Evolutionary conservation across 73 alveolate species (phyloP), one percentile per base, ranked within the genome.

Genomic region (Tetrahymena thermophila): DNA sequence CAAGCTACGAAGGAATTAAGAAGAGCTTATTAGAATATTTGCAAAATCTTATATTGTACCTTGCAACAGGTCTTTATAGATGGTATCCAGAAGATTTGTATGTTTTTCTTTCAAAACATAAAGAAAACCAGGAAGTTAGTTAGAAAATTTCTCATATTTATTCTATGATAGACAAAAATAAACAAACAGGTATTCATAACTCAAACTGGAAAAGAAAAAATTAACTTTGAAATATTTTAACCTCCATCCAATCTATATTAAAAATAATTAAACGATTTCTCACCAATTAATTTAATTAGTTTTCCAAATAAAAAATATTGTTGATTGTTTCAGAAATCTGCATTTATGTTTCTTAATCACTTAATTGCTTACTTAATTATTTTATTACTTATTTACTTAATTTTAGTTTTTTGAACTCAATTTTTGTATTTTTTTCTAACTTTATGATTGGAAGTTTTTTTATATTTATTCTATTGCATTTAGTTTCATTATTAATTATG

Each of bases 151-250:
- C 38, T n/a, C 89, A 71, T 71, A 71, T 71, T 34, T 71, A 71
- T 31, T 28, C 89, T 71, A 28, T 25, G 37, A 71, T 71, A 11
- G 40, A 31, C 89, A 71, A 25, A 13, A 71, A 71, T 71, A 71
- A 71, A 19, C 89, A 71, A 25, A 25, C 89, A 71, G 89, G 89
- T 71, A 71, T 71, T 28, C 89, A 71, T 71, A 71, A 71, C 89
- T 71, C 89, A n/a, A 71, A 71, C 89, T 71, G 89, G 89, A 71
- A 71, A 71, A 71, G 89, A 71, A 71, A 71, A 71, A 71, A 71
- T 71, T 71, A 71, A 71, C 89, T 71, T 71, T 71, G 89, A 71
- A 71, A 56, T 56, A 56, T 21, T 31, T 50, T 50, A 19, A 50
- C 31, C 83, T 50, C 83, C 55, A 42, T 9, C 11, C 83, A 19